Evolutionary conservation across 768 basidiomycete species (phyloP).

Genomic region (Hysterangium stoloniferum): DNA sequence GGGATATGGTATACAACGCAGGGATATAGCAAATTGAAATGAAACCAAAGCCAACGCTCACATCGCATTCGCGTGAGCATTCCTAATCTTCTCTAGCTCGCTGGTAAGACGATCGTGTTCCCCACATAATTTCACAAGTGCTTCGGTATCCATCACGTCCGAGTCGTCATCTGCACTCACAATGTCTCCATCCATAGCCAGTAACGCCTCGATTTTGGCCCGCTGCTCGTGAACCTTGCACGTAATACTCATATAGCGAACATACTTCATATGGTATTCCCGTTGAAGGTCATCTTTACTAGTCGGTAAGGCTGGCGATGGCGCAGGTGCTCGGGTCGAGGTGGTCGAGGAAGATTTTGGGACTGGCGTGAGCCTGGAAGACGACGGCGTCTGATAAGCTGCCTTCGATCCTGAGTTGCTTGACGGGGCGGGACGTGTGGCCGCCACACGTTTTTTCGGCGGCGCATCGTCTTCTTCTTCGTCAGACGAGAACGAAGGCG

Average conservation of each 20-base stretch:
- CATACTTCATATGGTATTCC: constrained; percentile 2
- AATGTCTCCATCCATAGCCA: not conserved
- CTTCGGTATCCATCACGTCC: constrained; percentile 6
- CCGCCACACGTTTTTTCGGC: not conserved
- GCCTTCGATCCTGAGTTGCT: not conserved
- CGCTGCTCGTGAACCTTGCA: constrained; percentile 8
- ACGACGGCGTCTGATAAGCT: not conserved
- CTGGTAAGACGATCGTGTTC: constrained; percentile 1
- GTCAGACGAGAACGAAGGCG: constrained; percentile 8
- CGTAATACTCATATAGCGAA: constrained; percentile 6
- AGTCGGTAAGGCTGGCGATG: not conserved
- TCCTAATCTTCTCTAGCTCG: constrained; percentile 1
- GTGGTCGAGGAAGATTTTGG: not conserved
- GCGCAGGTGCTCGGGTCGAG: not conserved
- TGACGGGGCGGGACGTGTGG: not conserved
- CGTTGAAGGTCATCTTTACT: constrained; percentile 5
- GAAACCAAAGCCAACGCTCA: not conserved
- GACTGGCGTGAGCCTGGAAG: not conserved
- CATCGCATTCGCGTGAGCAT: not conserved
- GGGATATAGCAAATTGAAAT: not conserved
- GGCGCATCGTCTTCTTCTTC: constrained; percentile 4
- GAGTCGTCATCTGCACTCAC: constrained; percentile 2
- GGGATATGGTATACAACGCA: not conserved
- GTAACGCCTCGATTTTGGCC: constrained; percentile 6
- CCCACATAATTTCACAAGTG: constrained; percentile 3